Conservation (phyloP, 2,329 filamentous ascomycete genomes). For the Ceratocystis variospora region DNA sequence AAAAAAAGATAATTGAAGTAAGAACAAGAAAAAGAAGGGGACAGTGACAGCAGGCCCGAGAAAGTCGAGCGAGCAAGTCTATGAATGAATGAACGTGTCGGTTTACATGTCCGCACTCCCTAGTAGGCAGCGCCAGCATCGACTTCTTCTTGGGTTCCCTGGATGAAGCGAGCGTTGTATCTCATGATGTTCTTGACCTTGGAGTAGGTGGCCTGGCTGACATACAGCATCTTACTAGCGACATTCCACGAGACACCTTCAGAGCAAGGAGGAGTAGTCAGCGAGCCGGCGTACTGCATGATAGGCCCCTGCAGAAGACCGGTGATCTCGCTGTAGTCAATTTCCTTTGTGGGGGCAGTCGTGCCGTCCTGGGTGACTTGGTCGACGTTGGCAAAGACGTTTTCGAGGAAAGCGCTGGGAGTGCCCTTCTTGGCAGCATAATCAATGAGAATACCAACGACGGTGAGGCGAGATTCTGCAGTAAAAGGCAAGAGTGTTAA, state of each 20-base stretch:
- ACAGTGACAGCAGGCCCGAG: not conserved
- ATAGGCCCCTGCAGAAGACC: constrained; percentile 26
- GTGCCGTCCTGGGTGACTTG: constrained; percentile 24
- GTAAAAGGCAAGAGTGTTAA: not conserved
- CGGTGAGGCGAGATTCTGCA: constrained; percentile 23
- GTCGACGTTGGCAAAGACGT: constrained; percentile 28
- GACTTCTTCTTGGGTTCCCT: constrained; percentile 29
- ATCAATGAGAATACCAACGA: constrained; percentile 30
- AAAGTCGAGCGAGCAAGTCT: not conserved
- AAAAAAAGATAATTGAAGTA: not conserved
- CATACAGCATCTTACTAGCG: constrained; percentile 33
- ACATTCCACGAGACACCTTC: constrained; percentile 43
- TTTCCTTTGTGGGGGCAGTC: constrained; percentile 26
- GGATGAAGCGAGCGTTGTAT: constrained; percentile 43
- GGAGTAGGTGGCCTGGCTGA: constrained; percentile 37
- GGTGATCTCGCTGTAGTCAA: constrained; percentile 33
- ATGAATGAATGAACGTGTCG: not conserved
- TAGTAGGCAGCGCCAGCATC: not conserved
- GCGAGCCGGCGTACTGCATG: constrained; percentile 38
- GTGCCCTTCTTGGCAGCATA: constrained; percentile 21
- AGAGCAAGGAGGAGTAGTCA: constrained; percentile 49
- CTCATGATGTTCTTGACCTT: constrained; percentile 39
- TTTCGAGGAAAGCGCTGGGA: constrained; percentile 24
- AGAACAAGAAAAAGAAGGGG: not conserved
- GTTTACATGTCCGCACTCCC: not conserved